Conservation (phyloP, 257 asterid genomes). For the Petrea volubilis region DNA sequence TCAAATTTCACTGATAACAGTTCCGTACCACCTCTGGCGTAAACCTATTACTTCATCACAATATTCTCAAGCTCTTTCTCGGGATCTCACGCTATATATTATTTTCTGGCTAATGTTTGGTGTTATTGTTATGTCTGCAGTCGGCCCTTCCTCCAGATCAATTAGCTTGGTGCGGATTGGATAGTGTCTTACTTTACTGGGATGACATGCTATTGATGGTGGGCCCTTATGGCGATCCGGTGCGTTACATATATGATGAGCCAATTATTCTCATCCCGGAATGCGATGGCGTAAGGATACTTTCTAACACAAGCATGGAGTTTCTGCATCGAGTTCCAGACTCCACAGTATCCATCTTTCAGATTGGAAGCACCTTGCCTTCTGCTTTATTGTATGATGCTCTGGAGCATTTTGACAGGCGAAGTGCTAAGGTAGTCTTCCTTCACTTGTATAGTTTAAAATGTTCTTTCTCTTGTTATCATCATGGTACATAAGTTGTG, state of each 20-base stretch:
- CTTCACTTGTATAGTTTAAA: not conserved
- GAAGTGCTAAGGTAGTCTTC: slow-evolving; percentile 85
- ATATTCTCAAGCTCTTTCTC: slow-evolving; percentile 4
- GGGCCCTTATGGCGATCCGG: slow-evolving; percentile 90
- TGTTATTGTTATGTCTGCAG: slow-evolving; percentile 40
- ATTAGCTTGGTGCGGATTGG: slow-evolving; percentile 98
- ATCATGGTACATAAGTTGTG: not conserved
- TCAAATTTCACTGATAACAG: not conserved
- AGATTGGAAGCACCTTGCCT: slow-evolving; percentile 93
- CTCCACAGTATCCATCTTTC: slow-evolving; percentile 90
- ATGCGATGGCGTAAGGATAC: slow-evolving; percentile 91
- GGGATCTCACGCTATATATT: slow-evolving; percentile 6
- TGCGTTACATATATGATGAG: slow-evolving; percentile 88
- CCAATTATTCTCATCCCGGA: slow-evolving; percentile 86
- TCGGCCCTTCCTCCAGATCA: slow-evolving; percentile 94
- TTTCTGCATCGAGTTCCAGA: slow-evolving; percentile 95
- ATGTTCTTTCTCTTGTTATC: slow-evolving; percentile 1
- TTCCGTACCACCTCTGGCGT: not conserved
- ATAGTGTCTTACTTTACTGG: slow-evolving; percentile 88
- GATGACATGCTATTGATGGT: slow-evolving; percentile 97
- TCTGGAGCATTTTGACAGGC: slow-evolving; percentile 90
- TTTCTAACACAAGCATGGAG: slow-evolving; percentile 79
- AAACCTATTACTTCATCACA: not conserved
- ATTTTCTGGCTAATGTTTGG: slow-evolving; percentile 18
- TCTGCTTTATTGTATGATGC: slow-evolving; percentile 95